These are phyloP conservation scores for Austroboletus novae-zelandiae DNA, from an alignment of 1,284 basidiomycete genomes.

Conservation along the genomic window DNA sequence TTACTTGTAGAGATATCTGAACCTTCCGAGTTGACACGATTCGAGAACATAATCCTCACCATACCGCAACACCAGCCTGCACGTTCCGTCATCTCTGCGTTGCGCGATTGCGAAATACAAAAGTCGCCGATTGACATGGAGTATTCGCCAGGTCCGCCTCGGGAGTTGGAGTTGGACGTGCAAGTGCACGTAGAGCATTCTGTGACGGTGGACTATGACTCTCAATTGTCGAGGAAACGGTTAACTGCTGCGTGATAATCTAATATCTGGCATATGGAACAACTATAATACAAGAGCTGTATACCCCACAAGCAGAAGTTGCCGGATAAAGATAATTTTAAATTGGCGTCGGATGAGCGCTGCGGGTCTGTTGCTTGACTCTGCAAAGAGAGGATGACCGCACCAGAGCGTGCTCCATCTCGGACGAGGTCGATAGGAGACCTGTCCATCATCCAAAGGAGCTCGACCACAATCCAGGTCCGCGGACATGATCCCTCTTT, in stretches of 20 bases:
- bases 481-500: conserved; percentile 49
- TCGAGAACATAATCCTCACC: conserved; percentile 32
- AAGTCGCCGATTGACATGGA: conserved; percentile 27
- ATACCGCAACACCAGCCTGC: conserved; percentile 11
- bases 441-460: conserved; percentile 47
- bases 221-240: conserved; percentile 13
- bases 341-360: conserved; percentile 5
- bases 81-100: conserved; percentile 17
- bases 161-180: conserved; percentile 30
- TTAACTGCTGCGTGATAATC: conserved; percentile 14
- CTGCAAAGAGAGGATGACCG: too few species aligned
- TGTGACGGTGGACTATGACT: conserved; percentile 31
- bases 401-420: neutral
- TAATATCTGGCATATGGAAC: neutral
- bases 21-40: conserved; percentile 17
- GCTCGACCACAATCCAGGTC: conserved; percentile 60
- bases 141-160: conserved; percentile 12
- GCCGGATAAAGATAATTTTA: conserved; percentile 7
- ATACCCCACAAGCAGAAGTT: neutral
- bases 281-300: conserved; percentile 9
- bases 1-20: conserved; percentile 26
- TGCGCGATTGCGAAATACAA: conserved; percentile 25
- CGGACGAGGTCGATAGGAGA: conserved; percentile 14
- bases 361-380: neutral
- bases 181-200: conserved; percentile 31